Percentiles rank a stretch among this genome's conserved stretches.
Evolutionary conservation across 2,329 filamentous ascomycete genomes (phyloP).

Genomic region (Colletotrichum sp.): DNA sequence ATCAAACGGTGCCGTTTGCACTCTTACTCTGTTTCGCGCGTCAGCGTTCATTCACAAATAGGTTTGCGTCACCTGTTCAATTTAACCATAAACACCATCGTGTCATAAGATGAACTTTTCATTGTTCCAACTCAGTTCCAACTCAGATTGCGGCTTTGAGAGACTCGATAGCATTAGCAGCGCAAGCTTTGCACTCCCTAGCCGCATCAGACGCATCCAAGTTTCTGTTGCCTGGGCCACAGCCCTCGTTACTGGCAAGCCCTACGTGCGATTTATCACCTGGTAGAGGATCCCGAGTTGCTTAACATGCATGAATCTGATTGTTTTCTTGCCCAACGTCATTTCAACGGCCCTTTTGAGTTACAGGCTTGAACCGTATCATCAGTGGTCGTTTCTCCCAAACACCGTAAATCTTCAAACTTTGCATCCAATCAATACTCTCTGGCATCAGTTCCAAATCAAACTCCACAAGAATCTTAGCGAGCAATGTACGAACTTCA

Average conservation of each 20-base stretch:
- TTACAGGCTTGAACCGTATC: not conserved
- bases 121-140: too few species aligned
- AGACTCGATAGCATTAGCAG: not conserved
- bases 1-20: too few species aligned
- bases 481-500: slow-evolving; percentile 54
- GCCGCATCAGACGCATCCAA: not conserved
- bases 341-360: not conserved
- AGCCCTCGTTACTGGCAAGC: not conserved
- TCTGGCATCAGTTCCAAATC: slow-evolving; percentile 45
- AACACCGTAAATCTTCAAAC: slow-evolving; percentile 40
- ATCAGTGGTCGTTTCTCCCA: slow-evolving; percentile 35
- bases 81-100: too few species aligned
- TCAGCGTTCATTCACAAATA: not conserved
- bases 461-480: slow-evolving; percentile 53
- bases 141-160: not conserved
- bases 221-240: not conserved
- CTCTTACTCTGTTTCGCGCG: not conserved
- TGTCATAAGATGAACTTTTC: too few species aligned
- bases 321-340: not conserved
- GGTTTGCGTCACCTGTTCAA: not conserved
- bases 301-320: not conserved
- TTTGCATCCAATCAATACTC: slow-evolving; percentile 38
- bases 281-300: not conserved
- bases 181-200: not conserved
- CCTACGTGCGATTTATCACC: not conserved